Evolutionary conservation across 1,284 basidiomycete species (phyloP), one percentile per base, ranked within the genome.

Genomic region (Porogramme epimiltina): DNA sequence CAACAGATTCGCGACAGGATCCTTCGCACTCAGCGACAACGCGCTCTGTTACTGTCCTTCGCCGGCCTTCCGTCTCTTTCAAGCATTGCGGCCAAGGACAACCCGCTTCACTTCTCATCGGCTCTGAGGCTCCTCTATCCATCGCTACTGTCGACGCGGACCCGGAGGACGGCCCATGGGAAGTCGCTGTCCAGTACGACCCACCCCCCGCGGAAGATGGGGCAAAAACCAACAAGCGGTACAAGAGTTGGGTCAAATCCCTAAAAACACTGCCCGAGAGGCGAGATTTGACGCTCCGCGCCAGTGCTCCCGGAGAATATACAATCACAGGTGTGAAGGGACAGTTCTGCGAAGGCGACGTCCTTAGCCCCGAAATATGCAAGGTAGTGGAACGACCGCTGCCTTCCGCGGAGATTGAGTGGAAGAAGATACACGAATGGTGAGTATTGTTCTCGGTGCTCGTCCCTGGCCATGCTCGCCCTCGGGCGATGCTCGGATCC

Each of bases 361-460:
- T 97, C 0, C 73, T 92, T 39, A 89, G 89, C 49, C 93, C 94
- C 0, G 89, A 91, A 49, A 80, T 74, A 2, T 94, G 91, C 62
- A 79, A 74, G 43, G 89, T 94, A 1, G 72, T 89, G 33, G 82
- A 93, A 64, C 79, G 87, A 54, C 91, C 91, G 1, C 69, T 79
- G 36, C 93, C 93, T 1, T 84, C 81, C 2, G 88, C 91, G 13
- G 85, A 93, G 63, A 92, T 97, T 58, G 83, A 89, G 66, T 94
- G 95, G 81, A 89, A 87, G 63, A 87, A 89, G 47, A 90, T 98
- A 59, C 91, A 95, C 62, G 96, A 95, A 74, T 94, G 93, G 92
- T 90, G 62, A 51, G 75, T 45, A 18, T 25, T 5, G 34, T 18
- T 6, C 28, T 15, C n/a, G n/a, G n/a, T n/a, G n/a, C n/a, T n/a